Evolutionary conservation across 2,329 filamentous ascomycete genomes (phyloP), one percentile per base, ranked within the genome.

Genomic region (Pseudogymnoascus sp.): DNA sequence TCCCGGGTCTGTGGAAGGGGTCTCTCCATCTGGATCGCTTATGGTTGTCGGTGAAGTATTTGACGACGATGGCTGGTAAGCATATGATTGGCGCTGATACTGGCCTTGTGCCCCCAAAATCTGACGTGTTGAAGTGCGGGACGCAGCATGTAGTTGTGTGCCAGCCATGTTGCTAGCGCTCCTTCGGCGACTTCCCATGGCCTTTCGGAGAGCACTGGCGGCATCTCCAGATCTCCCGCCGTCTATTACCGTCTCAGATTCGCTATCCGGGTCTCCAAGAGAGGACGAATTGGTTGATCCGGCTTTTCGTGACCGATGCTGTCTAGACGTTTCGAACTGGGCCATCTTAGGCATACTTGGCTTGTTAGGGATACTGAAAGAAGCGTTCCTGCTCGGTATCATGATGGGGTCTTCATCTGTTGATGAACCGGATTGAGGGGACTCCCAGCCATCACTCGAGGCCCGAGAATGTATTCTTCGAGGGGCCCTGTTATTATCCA

Each of bases 341-440:
- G 62, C 63, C 7, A 70, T 61, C 35, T 68, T 71, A n/a, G 68
- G 67, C 16, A 62, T 66, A n/a, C 70, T 70, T 7, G 50, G 41
- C 46, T 66, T 68, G 43, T 65, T 65, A 11, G 71, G 70, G 37
- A 72, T 40, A 7, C 64, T 65, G 64, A 86, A 87, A 0, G 84
- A 87, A 3, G 78, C 77, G 65, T 79, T 83, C 46, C 84, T 79
- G 70, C 84, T 87, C 31, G 85, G 84, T 40, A 88, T 84, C 60
- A 87, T 79, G 65, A 88, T 87, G 11, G 83, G 84, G 63, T 88
- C 85, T 62, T 88, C 85, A 65, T 88, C 85, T 3, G 80, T 81
- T 0, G 84, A 86, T 1, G 83, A 86, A 2, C 81, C 80, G 56
- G 70, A 68, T 22, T 67, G 79, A 0, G 80, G 81, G 4, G 79